Evolutionary conservation across 2,329 filamentous ascomycete genomes (phyloP).

Genomic region (Penicillium decumbens): DNA sequence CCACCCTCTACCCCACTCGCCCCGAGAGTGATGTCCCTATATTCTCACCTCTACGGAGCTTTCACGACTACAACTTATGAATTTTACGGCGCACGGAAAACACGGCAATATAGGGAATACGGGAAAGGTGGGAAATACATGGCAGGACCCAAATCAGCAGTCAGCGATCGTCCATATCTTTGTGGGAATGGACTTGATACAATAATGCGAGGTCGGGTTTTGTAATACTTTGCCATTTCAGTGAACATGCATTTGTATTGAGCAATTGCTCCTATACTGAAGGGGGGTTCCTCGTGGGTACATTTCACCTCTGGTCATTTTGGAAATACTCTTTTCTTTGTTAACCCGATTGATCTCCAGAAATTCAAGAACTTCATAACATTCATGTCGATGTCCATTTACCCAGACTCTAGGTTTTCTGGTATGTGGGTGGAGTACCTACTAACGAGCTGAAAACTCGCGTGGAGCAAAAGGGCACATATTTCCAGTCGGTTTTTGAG

Average conservation of each 20-base stretch:
- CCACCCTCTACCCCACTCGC: conserved; percentile 6
- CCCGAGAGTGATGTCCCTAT: neutral
- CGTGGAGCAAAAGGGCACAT: too few relatives aligned
- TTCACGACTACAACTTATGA: neutral
- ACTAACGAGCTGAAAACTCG: neutral
- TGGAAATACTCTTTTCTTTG: too few relatives aligned
- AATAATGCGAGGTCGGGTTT: neutral
- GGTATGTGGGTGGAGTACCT: too few relatives aligned
- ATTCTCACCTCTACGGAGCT: neutral
- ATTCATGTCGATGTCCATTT: neutral
- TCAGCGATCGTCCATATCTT: neutral
- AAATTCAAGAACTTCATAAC: neutral
- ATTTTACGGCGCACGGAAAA: neutral
- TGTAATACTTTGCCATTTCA: neutral
- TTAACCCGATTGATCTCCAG: neutral
- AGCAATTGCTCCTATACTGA: neutral
- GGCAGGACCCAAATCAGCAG: neutral
- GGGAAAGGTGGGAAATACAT: neutral
- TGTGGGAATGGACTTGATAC: neutral
- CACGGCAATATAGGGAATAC: neutral
- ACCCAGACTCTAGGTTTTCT: neutral
- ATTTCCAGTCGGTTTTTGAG: too few relatives aligned
- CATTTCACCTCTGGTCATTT: neutral
- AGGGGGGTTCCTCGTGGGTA: neutral
- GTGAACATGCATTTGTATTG: neutral